A percentile compares a stretch with the other conserved stretches of the same genome.
Conservation (phyloP, 2,329 filamentous ascomycete genomes). For the Xylaria multiplex region DNA sequence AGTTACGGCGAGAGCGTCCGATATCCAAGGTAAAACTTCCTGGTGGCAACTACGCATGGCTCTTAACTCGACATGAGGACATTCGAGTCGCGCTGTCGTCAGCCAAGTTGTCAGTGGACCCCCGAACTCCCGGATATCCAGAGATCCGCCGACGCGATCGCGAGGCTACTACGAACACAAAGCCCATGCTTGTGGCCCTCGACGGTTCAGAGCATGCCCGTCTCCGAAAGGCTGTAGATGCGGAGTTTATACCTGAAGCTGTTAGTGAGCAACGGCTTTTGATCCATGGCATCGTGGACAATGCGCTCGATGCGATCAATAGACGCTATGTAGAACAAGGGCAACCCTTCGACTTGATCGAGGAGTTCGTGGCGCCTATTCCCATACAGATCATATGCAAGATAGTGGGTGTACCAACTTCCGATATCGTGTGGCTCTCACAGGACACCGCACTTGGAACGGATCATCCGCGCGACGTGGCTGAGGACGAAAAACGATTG, state of each 20-base stretch:
- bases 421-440: constrained; percentile 24
- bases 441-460: constrained; percentile 19
- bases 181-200: constrained; percentile 20
- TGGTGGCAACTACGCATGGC: constrained; percentile 20
- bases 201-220: constrained; percentile 22
- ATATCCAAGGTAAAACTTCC: constrained; percentile 28
- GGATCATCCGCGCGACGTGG: constrained; percentile 13
- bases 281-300: constrained; percentile 28
- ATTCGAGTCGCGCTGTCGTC: constrained; percentile 15
- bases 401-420: constrained; percentile 22
- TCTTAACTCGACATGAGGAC: constrained; percentile 27
- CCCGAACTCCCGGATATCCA: constrained; percentile 28
- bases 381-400: constrained; percentile 30
- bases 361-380: constrained; percentile 24
- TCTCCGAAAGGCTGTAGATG: constrained; percentile 25
- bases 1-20: constrained; percentile 19
- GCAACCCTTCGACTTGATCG: constrained; percentile 27
- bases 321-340: constrained; percentile 1
- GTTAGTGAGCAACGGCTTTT: constrained; percentile 20
- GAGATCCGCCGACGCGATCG: constrained; percentile 15
- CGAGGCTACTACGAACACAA: constrained; percentile 7
- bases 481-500: constrained; percentile 10
- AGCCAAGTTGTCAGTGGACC: constrained; percentile 20
- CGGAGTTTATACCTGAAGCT: constrained; percentile 21
- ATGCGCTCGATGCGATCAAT: constrained; percentile 22